A percentile compares a stretch with the other conserved stretches of the same genome.
Conservation (phyloP, 2,329 filamentous ascomycete species). For the Stachybotrys chartarum region DNA sequence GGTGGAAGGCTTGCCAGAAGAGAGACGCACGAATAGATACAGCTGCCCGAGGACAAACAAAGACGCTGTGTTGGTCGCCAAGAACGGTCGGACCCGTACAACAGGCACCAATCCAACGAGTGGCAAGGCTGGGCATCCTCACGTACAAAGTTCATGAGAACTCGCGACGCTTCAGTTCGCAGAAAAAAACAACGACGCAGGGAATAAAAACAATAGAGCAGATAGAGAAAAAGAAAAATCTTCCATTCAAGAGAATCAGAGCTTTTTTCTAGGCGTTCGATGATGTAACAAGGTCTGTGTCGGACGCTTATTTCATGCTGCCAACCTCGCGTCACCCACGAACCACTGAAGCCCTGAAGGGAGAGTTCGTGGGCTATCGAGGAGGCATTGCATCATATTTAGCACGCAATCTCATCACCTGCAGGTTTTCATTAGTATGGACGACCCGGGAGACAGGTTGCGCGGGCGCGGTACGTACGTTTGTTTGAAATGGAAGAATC, state of each 20-base stretch:
- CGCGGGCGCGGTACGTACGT: constrained; percentile 55
- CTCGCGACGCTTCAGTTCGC: not conserved
- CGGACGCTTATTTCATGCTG: constrained; percentile 97
- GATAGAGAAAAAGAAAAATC: constrained; percentile 7
- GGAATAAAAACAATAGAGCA: not conserved
- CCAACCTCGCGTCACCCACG: constrained; percentile 55
- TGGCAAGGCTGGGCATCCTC: not conserved
- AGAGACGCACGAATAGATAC: not conserved
- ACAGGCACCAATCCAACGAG: not conserved
- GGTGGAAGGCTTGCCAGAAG: not conserved
- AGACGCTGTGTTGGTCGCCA: no score
- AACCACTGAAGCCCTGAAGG: constrained; percentile 85
- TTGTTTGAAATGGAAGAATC: constrained; percentile 99
- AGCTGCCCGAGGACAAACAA: no score
- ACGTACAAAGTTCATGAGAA: not conserved
- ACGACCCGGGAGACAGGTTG: constrained; percentile 1
- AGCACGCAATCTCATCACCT: constrained; percentile 99
- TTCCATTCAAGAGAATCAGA: constrained; percentile 64
- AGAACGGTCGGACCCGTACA: no score
- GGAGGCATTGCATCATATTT: constrained; percentile 71
- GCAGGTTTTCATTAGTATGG: constrained; percentile 22
- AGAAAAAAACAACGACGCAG: not conserved
- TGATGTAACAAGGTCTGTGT: constrained; percentile 97
- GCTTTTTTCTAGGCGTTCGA: constrained; percentile 96
- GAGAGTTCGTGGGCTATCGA: constrained; percentile 71